A percentile compares a stretch with the other conserved stretches of the same genome.
These are phyloP conservation scores for Ceratocystis papillata DNA, from an alignment of 2,329 filamentous ascomycete genomes.

Conservation along the genomic window DNA sequence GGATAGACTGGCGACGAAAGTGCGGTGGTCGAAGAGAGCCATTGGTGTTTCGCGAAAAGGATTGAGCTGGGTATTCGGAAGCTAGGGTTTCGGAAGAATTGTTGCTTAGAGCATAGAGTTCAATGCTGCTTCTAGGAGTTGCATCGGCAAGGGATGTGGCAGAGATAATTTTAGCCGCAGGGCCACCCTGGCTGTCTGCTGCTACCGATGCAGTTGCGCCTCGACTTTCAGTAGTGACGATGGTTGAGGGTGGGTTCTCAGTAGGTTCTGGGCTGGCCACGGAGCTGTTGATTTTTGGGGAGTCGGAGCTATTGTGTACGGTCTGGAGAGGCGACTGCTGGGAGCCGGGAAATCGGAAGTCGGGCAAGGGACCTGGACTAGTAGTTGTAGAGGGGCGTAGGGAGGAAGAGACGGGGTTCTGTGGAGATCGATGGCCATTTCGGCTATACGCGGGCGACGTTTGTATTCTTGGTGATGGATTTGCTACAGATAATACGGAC, in stretches of 20 bases:
- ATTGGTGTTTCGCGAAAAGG: constrained; percentile 27
- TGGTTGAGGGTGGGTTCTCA: background rate
- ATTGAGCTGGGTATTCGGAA: constrained; percentile 68
- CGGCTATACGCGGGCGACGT: constrained; percentile 45
- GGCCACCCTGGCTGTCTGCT: constrained; percentile 46
- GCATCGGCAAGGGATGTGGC: constrained; percentile 43
- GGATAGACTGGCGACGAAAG: constrained; percentile 38
- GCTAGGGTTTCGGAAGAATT: constrained; percentile 86
- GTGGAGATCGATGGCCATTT: constrained; percentile 23
- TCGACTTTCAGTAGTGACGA: background rate
- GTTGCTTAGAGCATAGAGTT: constrained; percentile 92
- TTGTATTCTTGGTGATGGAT: constrained; percentile 37
- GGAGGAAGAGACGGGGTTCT: constrained; percentile 27
- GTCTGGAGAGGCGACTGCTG: constrained; percentile 34
- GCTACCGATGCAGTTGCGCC: constrained; percentile 27
- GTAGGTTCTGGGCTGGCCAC: constrained; percentile 24
- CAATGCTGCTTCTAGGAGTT: constrained; percentile 81
- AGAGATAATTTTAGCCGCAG: constrained; percentile 60
- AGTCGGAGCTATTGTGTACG: constrained; percentile 28
- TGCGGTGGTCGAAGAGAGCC: constrained; percentile 35
- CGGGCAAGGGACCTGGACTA: constrained; percentile 37
- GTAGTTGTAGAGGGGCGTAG: constrained; percentile 32
- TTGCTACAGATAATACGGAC: constrained; percentile 28
- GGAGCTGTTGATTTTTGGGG: constrained; percentile 32
- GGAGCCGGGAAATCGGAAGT: constrained; percentile 47